Evolutionary conservation across 176 grass and related monocot genomes (phyloP), one percentile per base, ranked within the genome.

Genomic region (Ampelocalamus luodianensis): DNA sequence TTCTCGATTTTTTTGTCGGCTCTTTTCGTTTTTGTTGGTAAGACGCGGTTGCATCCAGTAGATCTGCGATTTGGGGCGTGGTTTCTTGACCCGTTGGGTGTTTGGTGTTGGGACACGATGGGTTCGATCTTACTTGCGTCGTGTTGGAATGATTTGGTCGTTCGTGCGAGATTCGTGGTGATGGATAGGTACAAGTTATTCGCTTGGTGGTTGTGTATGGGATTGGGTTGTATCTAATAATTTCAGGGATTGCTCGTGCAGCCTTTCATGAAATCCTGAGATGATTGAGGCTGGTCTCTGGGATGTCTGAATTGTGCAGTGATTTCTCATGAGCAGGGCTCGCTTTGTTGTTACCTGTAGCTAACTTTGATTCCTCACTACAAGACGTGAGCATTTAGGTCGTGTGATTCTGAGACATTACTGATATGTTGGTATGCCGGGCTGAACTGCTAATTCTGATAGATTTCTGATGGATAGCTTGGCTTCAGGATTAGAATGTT

Each of bases 21-120:
- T 12, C 16, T 59, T 39, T 20, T 51, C 44, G 1, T 17, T 78
- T 36, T 49, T 45, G 59, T 50, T 89, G 82, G 8, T 51, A 36
- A 0, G 68, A 4, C 54, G 54, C 34, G 34, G 65, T 6, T 43
- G 74, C 55, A n/a, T 23, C 55, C 16, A 76, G 76, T 75, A 85
- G 87, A 85, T 85, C 76, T 89, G 76, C 49, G 76, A 36, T 20
- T 68, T 13, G 36, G 55, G 64, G 74, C 45, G 66, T 1, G 18
- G 16, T 53, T 77, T 8, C 24, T 44, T 58, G 48, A 7, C 26
- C 11, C 16, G 1, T 18, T 54, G 1, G 17, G 44, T 45, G 55
- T 65, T 65, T 39, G 44, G 54, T 24, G 26, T 5, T 49, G 26
- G 54, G 72, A 15, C 58, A 24, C 67, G 32, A 15, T 26, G 22